A percentile compares a stretch with the other conserved stretches of the same genome.
Conservation (phyloP, 2,329 filamentous ascomycete genomes). For the Blastomyces gilchristii region DNA sequence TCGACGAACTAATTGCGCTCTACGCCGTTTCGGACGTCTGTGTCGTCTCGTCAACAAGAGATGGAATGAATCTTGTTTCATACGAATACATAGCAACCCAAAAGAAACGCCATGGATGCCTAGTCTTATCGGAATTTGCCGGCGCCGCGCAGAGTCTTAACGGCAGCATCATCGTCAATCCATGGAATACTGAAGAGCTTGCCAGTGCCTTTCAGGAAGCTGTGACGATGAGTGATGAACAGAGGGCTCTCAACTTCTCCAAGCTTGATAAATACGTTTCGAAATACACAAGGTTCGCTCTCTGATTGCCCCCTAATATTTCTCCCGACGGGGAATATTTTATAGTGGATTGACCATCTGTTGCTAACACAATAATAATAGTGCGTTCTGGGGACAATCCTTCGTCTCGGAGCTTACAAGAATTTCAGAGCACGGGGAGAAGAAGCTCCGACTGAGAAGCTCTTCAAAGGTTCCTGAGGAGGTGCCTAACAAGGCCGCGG, state of each 20-base stretch:
- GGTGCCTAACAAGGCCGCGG: background rate
- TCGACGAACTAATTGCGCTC: conserved; percentile 87
- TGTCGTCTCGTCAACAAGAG: conserved; percentile 86
- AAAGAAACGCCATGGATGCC: conserved; percentile 75
- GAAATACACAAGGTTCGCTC: conserved; percentile 72
- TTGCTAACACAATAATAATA: conserved; percentile 20
- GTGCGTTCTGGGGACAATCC: conserved; percentile 89
- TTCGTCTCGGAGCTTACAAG: conserved; percentile 74
- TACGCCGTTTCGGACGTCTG: conserved; percentile 90
- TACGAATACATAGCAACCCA: conserved; percentile 98
- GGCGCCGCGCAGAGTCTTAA: conserved; percentile 92
- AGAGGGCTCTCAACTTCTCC: conserved; percentile 74
- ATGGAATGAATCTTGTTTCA: conserved; percentile 97
- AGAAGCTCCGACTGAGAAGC: conserved; percentile 36
- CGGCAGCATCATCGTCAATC: conserved; percentile 88
- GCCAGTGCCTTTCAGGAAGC: conserved; percentile 89
- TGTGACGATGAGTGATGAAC: conserved; percentile 90
- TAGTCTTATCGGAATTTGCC: conserved; percentile 94
- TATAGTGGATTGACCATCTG: background rate
- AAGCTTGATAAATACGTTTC: conserved; percentile 92
- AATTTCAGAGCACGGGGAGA: conserved; percentile 45
- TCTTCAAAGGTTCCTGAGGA: background rate
- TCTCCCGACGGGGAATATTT: background rate
- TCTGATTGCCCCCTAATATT: background rate
- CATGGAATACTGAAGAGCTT: conserved; percentile 95